Conservation (phyloP, 192 early-diverging fungal species). For the Backusella parvicylindrica region DNA sequence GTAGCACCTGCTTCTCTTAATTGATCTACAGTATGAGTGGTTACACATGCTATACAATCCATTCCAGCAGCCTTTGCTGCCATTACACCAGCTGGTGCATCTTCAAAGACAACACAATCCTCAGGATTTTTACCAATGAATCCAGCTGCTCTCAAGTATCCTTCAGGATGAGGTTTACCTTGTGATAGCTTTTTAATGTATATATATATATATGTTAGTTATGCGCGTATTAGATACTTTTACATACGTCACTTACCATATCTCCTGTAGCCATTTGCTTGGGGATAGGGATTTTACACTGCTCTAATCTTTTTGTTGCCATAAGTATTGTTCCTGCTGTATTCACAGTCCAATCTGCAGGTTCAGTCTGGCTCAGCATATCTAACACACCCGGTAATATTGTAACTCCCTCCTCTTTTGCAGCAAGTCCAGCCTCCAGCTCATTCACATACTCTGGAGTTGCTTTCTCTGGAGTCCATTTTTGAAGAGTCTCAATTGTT, state of each 20-base stretch:
- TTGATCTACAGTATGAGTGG: conserved; percentile 41
- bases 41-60: conserved; percentile 34
- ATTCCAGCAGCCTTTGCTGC: conserved; percentile 43
- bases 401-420: conserved; percentile 39
- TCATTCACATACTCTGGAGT: conserved; percentile 16
- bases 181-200: conserved; percentile 13
- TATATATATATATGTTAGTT: not conserved
- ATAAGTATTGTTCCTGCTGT: conserved; percentile 44
- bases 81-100: conserved; percentile 46
- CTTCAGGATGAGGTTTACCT: conserved; percentile 28
- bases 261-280: conserved; percentile 26
- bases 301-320: conserved; percentile 36
- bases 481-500: conserved; percentile 44
- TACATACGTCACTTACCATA: conserved; percentile 8
- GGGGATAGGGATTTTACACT: conserved; percentile 36
- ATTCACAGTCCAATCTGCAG: conserved; percentile 35
- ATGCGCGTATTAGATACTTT: not conserved
- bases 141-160: conserved; percentile 39
- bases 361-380: conserved; percentile 27
- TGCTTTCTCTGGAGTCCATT: conserved; percentile 38
- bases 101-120: conserved; percentile 56
- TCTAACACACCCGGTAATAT: conserved; percentile 42
- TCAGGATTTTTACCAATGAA: conserved; percentile 26
- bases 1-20: conserved; percentile 41
- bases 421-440: conserved; percentile 17